These are phyloP conservation scores for Fusarium acutatum DNA, from an alignment of 2,329 filamentous ascomycete species.

Conservation along the genomic window DNA sequence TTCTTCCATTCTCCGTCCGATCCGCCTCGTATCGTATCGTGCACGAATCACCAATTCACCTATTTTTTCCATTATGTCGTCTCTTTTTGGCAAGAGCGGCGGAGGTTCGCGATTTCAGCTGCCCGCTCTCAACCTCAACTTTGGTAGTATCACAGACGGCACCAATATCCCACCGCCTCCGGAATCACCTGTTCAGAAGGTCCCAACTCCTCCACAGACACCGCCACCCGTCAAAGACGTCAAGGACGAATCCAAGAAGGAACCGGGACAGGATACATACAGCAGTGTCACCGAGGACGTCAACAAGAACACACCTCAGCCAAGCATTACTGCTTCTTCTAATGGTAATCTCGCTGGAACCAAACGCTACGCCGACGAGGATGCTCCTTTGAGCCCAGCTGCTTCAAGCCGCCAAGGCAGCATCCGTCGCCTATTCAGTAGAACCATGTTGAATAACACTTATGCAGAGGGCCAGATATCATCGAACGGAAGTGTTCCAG, in stretches of 20 bases:
- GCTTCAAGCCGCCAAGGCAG: conserved; percentile 62
- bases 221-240: conserved; percentile 42
- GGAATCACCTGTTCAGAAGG: conserved; percentile 62
- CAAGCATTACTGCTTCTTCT: conserved; percentile 37
- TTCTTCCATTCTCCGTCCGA: conserved; percentile 7
- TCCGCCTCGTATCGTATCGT: conserved; percentile 18
- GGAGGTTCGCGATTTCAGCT: conserved; percentile 60
- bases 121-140: conserved; percentile 66
- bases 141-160: conserved; percentile 67
- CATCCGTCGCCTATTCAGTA: conserved; percentile 66
- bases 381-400: conserved; percentile 61
- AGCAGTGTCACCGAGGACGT: conserved; percentile 27
- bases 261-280: conserved; percentile 11
- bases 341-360: conserved; percentile 58
- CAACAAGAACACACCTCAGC: conserved; percentile 32
- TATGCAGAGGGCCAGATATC: conserved; percentile 60
- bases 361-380: conserved; percentile 62
- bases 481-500: conserved; percentile 47
- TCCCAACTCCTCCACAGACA: conserved; percentile 54
- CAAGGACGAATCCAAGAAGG: conserved; percentile 29
- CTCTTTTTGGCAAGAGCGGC: conserved; percentile 43
- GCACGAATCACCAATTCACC: conserved; percentile 15
- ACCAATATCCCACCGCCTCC: conserved; percentile 68
- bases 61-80: conserved; percentile 42
- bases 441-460: conserved; percentile 62